phyloP scores from a whole-genome alignment of 2,329 filamentous ascomycete species.

The Fusarium sambucinum region DNA sequence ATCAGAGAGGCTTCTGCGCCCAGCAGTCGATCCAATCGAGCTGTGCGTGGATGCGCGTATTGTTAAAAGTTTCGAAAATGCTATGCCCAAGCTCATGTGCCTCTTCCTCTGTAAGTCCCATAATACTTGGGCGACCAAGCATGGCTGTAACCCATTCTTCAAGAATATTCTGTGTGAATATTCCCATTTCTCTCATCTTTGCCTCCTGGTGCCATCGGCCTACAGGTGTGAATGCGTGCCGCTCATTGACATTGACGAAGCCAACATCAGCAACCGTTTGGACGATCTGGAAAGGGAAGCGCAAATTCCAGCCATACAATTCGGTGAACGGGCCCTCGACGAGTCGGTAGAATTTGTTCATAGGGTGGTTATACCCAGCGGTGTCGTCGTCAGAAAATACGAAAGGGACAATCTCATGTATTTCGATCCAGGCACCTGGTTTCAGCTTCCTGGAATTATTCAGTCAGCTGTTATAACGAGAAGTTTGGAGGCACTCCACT shows the following conservation, averaged over 20 bases:
- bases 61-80: slow-evolving; percentile 50
- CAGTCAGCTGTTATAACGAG: slow-evolving; percentile 22
- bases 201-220: slow-evolving; percentile 55
- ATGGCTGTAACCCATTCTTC: slow-evolving; percentile 54
- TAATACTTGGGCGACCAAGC: slow-evolving; percentile 49
- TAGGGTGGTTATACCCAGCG: slow-evolving; percentile 47
- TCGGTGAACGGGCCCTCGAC: slow-evolving; percentile 50
- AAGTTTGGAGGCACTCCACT: neutral
- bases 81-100: slow-evolving; percentile 51
- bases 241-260: slow-evolving; percentile 52
- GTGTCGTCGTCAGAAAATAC: slow-evolving; percentile 52
- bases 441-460: slow-evolving; percentile 48
- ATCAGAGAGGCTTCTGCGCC: slow-evolving; percentile 54
- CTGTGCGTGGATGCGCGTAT: slow-evolving; percentile 51
- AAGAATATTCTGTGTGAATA: slow-evolving; percentile 53
- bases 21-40: slow-evolving; percentile 55
- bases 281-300: slow-evolving; percentile 48
- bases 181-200: slow-evolving; percentile 54
- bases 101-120: slow-evolving; percentile 53
- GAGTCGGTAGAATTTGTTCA: slow-evolving; percentile 52
- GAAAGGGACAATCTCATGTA: slow-evolving; percentile 52
- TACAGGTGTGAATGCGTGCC: slow-evolving; percentile 51
- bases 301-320: slow-evolving; percentile 54
- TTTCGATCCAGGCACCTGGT: slow-evolving; percentile 57
- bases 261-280: slow-evolving; percentile 50